Conservation (phyloP, 768 basidiomycete genomes). For the Kwoniella dejecticola region DNA sequence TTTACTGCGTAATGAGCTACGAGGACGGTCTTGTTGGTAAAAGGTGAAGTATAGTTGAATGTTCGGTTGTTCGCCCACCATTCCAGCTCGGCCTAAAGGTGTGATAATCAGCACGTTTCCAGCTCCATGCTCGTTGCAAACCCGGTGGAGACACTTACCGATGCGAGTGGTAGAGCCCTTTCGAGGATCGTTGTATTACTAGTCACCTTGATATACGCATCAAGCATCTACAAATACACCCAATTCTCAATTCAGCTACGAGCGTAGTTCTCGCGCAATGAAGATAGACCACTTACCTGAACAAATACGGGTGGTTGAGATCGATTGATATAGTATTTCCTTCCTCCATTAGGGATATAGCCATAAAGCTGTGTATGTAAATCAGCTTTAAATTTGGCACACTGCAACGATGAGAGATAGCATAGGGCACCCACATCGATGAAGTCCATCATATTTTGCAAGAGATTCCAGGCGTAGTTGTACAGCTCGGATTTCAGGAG, state of each 20-base stretch:
- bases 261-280: no score
- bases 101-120: background rate
- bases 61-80: constrained; percentile 84
- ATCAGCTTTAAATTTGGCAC: background rate
- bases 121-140: no score
- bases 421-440: constrained; percentile 59
- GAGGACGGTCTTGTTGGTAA: constrained; percentile 60
- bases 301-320: constrained; percentile 93
- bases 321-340: constrained; percentile 83
- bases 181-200: constrained; percentile 73
- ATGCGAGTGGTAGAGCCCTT: constrained; percentile 81
- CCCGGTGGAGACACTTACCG: constrained; percentile 58
- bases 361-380: constrained; percentile 65
- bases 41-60: constrained; percentile 50
- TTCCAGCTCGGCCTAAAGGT: constrained; percentile 67
- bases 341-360: constrained; percentile 92
- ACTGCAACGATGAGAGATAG: background rate
- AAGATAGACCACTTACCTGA: no score
- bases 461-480: constrained; percentile 69
- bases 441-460: constrained; percentile 96
- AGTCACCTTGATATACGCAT: constrained; percentile 73
- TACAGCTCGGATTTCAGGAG: constrained; percentile 78
- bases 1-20: constrained; percentile 72
- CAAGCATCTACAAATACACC: constrained; percentile 88
- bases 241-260: no score